Evolutionary conservation across 176 grass and related monocot species (phyloP).

Genomic region (Rhipidocladum racemiflorum): DNA sequence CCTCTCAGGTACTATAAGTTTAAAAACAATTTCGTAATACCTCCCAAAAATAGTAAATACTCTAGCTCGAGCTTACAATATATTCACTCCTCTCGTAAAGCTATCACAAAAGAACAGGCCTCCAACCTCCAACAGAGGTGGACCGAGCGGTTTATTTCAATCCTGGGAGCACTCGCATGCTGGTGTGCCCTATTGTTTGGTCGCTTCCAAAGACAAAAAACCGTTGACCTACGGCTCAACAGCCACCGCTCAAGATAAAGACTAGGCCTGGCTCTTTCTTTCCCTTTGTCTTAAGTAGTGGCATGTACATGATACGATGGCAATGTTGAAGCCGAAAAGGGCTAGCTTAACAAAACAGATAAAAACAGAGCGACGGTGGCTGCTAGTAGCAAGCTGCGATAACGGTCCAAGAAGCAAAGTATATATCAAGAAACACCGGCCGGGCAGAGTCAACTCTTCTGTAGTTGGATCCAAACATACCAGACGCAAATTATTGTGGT

Average conservation of each 20-base stretch:
- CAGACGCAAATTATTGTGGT: background rate
- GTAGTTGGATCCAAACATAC: background rate
- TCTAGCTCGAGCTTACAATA: too few species aligned
- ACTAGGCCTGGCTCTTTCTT: background rate
- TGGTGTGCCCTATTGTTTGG: background rate
- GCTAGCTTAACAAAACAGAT: background rate
- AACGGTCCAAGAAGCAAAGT: background rate
- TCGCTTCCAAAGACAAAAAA: background rate
- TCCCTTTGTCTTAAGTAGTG: background rate
- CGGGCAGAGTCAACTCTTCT: slow-evolving; percentile 6
- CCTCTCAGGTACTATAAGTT: too few species aligned
- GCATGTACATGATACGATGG: background rate
- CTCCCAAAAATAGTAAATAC: too few species aligned
- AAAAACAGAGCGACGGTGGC: background rate
- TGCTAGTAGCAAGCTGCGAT: slow-evolving; percentile 1
- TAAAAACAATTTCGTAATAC: too few species aligned
- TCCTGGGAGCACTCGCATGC: background rate
- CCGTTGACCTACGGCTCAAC: slow-evolving; percentile 12
- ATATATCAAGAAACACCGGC: background rate
- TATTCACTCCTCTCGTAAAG: background rate
- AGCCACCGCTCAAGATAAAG: background rate
- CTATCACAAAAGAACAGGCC: background rate
- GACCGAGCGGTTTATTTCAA: background rate
- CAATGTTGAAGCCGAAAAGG: background rate
- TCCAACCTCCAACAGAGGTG: background rate